Base-by-base conservation (phyloP, 2,329 filamentous ascomycete genomes). In the Arthrobotrys pseudoclavata region DNA sequence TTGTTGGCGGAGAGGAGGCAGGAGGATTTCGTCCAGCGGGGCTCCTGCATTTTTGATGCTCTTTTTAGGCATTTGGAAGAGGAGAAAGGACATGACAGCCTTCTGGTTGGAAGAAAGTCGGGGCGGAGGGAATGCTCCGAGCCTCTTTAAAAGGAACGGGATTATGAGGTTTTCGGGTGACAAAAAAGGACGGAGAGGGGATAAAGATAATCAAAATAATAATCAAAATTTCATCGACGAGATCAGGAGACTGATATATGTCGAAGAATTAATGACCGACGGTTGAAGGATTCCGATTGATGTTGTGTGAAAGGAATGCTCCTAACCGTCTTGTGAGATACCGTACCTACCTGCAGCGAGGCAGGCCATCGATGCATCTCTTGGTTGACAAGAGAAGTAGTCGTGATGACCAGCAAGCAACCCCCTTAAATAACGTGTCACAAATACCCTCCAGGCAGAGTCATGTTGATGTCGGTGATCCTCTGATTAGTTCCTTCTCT, bases 11-110 rank as follows among this genome's bases (percentile, higher is more conserved):
- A 18, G 40, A 50, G 26, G 45, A 45, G 48, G 57, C 15, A 34
- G 34, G 40, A 29, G 57, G 57, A 24, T 57, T 55, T 50, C 24
- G 42, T 72, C 15, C 60, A 72, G 69, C 69, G 69, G 69, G 69
- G 71, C 72, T 76, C 72, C 66, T 76, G 72, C 72, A 69, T 69
- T 76, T 76, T 66, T 76, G 71, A 60, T 69, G 26, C 55, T 50
- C 64, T 37, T 69, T 75, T 75, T 68, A 68, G 70, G 62, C 70
- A 68, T 75, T 75, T 62, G 53, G 29, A 75, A 75, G 70, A 68
- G 34, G 63, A 68, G 42, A 42, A 42, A 31, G 45, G n/a, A 22
- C 31, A 55, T 45, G 57, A 57, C 48, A 72, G 69, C 69, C 69
- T 72, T 71, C 68, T 47, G 34, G 69, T 72, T 66, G 69, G 45